Evolutionary conservation across 2,329 filamentous ascomycete species (phyloP).

Genomic region (Hypomyces rosellus): DNA sequence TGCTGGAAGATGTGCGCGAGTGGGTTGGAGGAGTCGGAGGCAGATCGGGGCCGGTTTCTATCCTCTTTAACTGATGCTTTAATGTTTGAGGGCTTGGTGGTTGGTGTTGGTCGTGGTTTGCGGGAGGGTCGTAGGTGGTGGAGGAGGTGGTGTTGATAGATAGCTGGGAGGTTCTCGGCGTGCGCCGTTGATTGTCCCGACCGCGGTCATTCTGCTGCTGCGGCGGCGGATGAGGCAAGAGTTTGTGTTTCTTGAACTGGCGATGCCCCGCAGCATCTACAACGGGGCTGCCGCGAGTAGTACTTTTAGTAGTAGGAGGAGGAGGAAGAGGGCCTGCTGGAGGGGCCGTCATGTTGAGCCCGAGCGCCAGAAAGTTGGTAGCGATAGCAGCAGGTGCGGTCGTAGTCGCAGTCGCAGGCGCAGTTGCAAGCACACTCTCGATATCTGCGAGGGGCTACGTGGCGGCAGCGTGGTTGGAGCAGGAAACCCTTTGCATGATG

Average conservation of each 20-base stretch:
- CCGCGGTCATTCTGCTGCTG: constrained; percentile 24
- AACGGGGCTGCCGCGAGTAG: neutral
- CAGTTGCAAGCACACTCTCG: constrained; percentile 23
- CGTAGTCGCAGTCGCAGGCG: neutral
- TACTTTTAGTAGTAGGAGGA: too few species aligned
- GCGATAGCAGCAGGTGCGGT: neutral
- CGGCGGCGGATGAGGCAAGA: constrained; percentile 37
- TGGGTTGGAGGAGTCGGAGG: constrained; percentile 60
- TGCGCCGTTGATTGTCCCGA: constrained; percentile 20
- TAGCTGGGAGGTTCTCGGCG: constrained; percentile 18
- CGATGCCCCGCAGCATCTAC: constrained; percentile 16
- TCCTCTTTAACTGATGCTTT: constrained; percentile 36
- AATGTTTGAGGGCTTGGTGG: constrained; percentile 33
- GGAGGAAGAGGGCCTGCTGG: too few species aligned
- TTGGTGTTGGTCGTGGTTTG: constrained; percentile 21
- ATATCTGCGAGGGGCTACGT: constrained; percentile 5
- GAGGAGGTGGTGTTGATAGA: constrained; percentile 24
- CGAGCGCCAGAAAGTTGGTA: constrained; percentile 9
- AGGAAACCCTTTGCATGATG: constrained; percentile 17
- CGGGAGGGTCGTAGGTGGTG: constrained; percentile 2
- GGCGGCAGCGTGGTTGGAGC: constrained; percentile 15
- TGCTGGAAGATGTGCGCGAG: constrained; percentile 51
- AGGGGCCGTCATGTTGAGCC: neutral
- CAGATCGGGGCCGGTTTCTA: constrained; percentile 41
- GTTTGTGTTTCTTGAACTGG: constrained; percentile 42